Conservation (phyloP, 345 rosid genomes). For the Pistacia integerrima region DNA sequence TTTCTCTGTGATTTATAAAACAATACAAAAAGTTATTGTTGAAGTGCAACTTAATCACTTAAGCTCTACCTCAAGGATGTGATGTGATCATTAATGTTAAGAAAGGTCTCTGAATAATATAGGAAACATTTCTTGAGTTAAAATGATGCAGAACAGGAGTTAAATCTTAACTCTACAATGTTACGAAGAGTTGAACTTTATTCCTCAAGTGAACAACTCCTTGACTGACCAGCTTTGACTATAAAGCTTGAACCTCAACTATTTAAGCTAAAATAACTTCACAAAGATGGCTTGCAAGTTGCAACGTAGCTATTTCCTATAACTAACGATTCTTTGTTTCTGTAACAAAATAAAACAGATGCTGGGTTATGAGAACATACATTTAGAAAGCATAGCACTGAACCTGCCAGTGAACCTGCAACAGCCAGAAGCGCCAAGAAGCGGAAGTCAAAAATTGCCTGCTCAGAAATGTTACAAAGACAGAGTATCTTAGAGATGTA, state of each 20-base stretch:
- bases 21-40: not conserved
- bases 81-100: not conserved
- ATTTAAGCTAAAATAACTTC: not conserved
- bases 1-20: not conserved
- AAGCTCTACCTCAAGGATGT: not conserved
- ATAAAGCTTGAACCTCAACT: not conserved
- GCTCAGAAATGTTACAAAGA: constrained; percentile 24
- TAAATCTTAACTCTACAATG: not conserved
- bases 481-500: not conserved
- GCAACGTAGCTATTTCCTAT: not conserved
- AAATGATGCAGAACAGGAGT: not conserved
- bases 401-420: constrained; percentile 88
- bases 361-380: constrained; percentile 38
- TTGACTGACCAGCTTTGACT: not conserved
- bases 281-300: not conserved
- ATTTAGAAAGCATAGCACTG: constrained; percentile 86
- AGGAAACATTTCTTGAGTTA: not conserved
- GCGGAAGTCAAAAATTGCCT: constrained; percentile 87
- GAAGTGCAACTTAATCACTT: not conserved
- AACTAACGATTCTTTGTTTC: not conserved
- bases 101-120: not conserved
- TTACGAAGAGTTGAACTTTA: not conserved
- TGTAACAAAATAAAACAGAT: not conserved
- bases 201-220: not conserved
- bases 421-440: constrained; percentile 83